Evolutionary conservation across 805 yeast species (phyloP), one percentile per base, ranked within the genome.

Genomic region (Candida hungchunana): DNA sequence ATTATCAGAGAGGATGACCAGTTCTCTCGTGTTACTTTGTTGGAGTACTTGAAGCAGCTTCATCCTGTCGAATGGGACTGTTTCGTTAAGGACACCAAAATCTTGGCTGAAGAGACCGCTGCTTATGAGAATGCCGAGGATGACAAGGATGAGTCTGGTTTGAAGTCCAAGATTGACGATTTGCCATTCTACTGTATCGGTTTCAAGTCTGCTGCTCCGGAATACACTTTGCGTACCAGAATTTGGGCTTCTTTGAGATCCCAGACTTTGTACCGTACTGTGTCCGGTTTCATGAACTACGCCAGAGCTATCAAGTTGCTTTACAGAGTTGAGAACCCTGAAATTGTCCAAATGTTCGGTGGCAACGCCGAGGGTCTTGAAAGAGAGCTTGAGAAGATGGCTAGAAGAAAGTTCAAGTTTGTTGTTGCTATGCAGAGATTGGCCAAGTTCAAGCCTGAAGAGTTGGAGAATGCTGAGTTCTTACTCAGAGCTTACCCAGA

Each of bases 21-120:
- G 66, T 87, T 83, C 64, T 85, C 97, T 17, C 84, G 95, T 62
- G 93, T 93, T 37, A 90, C 97, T 12, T 67, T 93, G 53, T 73
- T 90, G 51, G 98, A 93, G 66, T 90, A 90, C 60, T 73, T 90
- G 66, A 90, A 90, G 64, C 96, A 87, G 65, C 71, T 90, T 47
- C 96, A 90, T 61, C 96, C 97, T 26, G 82, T 84, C 42, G 98
- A 90, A 67, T 93, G 98, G 98, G 90, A 83, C 45, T 87, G 96
- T 66, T 90, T 93, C 56, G 96, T 93, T 32, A 86, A 85, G 63
- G 98, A 90, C 64, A 89, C 97, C 32, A 87, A 86, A 73, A 82
- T 88, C 56, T 69, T 90, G 56, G 96, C 97, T 32, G 96, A 88
- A 63, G 96, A 89, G 64, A 82, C 93, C 46, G 90, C 90, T 52